Evolutionary conservation across 352 stramenopile species (phyloP), one percentile per base, ranked within the genome.

Genomic region (Globisporangium solare): DNA sequence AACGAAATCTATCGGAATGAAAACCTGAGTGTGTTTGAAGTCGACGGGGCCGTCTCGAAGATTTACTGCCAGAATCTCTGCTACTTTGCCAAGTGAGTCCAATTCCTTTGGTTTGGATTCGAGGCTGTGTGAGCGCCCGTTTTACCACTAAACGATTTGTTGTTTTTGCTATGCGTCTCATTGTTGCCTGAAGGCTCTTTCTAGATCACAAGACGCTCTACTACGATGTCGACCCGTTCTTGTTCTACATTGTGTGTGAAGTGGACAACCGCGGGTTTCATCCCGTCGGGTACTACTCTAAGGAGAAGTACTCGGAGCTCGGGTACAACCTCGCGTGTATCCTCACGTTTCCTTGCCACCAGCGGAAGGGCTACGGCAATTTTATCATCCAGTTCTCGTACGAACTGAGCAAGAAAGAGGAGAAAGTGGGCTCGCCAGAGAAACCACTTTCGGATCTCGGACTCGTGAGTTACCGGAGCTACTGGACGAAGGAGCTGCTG

Each of bases 261-360:
- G 89, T 98, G 2, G 94, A 98, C 70, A 71, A 58, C 40, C 79
- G 79, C 15, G 83, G 94, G 12, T 95, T 95, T 58, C 95, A 98
- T 64, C 92, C 97, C 37, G 95, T 99, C 11, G 97, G 97, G 10
- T 99, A 99, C 71, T 99, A 99, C 71, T 98, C 89, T 35, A 99
- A 99, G 71, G 97, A 99, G 69, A 99, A 99, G 66, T 82, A 97
- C 51, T 98, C 90, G 20, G 82, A 95, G 47, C 86, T 99, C 63
- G 96, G 97, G 6, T 99, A 99, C 79, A 99, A 99, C 71, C 72
- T 99, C 35, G 97, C 97, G 32, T 99, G 97, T 73, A 99, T 99
- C 64, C 83, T 99, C 27, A 99, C 96, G 13, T 98, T 99, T 70
- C 97, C 97, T 17, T 98, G 98, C 70, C 98, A 98, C 69, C 97